These are phyloP conservation scores for Aureobasidium musti DNA, from an alignment of 2,329 filamentous ascomycete genomes.

Conservation along the genomic window DNA sequence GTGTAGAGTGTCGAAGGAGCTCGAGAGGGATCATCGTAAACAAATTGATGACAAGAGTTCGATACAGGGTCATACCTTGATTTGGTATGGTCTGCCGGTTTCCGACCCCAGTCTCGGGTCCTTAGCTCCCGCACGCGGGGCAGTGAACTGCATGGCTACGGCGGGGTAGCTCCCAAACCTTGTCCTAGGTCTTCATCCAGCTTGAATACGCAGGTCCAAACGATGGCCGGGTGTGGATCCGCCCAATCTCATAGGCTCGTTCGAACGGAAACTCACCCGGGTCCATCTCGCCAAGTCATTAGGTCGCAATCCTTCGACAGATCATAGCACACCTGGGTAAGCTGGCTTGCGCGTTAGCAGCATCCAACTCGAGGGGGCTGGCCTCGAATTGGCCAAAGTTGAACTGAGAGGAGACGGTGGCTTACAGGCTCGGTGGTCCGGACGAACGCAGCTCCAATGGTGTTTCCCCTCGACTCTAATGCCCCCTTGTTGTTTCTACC, in stretches of 20 bases:
- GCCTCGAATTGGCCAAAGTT: conserved; percentile 1
- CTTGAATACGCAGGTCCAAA: not conserved
- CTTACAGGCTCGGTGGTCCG: not conserved
- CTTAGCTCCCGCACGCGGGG: conserved; percentile 17
- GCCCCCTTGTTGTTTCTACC: not conserved
- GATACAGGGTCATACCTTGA: conserved; percentile 5
- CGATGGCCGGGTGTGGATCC: not conserved
- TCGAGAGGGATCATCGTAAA: not conserved
- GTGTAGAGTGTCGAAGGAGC: not conserved
- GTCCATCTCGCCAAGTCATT: conserved; percentile 14
- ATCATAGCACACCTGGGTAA: not conserved
- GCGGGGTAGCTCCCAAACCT: conserved; percentile 22
- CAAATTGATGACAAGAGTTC: not conserved
- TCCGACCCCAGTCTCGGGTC: conserved; percentile 8
- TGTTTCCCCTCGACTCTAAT: not conserved
- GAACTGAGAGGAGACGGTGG: not conserved
- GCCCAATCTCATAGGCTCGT: conserved; percentile 27
- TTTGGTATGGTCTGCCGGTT: not conserved
- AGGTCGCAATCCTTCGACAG: conserved; percentile 17
- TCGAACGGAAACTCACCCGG: conserved; percentile 16
- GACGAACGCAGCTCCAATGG: conserved; percentile 6
- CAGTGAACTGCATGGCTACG: conserved; percentile 9
- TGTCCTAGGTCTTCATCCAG: conserved; percentile 11
- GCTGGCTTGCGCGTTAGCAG: conserved; percentile 5
- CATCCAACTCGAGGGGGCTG: conserved; percentile 3